Evolutionary conservation across 352 stramenopile species (phyloP).

Genomic region (Phytophthora constricta): DNA sequence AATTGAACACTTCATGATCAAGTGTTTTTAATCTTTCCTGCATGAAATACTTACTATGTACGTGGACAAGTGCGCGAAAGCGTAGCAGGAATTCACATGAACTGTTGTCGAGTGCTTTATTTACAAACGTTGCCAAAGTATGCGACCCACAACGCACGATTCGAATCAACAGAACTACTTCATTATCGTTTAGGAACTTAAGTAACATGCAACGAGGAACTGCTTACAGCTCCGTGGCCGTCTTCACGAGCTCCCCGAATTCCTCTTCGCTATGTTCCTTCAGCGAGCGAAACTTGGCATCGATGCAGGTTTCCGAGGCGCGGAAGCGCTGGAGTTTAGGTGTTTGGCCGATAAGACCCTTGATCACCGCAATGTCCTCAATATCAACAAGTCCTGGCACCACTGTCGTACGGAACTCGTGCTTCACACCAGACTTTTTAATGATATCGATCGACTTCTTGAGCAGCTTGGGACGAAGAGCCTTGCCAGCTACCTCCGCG

Average conservation of each 20-base stretch:
- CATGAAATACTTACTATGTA: too few relatives aligned
- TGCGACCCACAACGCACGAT: constrained; percentile 14
- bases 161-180: not conserved
- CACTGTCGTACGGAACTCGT: constrained; percentile 41
- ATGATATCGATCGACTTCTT: constrained; percentile 39
- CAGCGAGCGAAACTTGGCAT: constrained; percentile 29
- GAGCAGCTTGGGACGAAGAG: constrained; percentile 34
- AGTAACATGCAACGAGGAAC: not conserved
- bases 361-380: constrained; percentile 37
- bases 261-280: constrained; percentile 37
- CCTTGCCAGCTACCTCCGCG: constrained; percentile 32
- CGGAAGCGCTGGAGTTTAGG: constrained; percentile 38
- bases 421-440: constrained; percentile 35
- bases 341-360: constrained; percentile 23
- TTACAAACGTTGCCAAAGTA: constrained; percentile 4
- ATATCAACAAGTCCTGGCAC: constrained; percentile 39
- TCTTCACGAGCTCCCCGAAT: constrained; percentile 29
- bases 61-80: too few relatives aligned
- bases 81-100: too few relatives aligned
- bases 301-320: constrained; percentile 32
- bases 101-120: too few relatives aligned
- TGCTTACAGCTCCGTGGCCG: constrained; percentile 25
- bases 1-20: too few relatives aligned
- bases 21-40: too few relatives aligned
- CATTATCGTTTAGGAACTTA: constrained; percentile 5